Evolutionary conservation across 2,329 filamentous ascomycete species (phyloP), one percentile per base, ranked within the genome.

Genomic region (Escovopsis sp.): DNA sequence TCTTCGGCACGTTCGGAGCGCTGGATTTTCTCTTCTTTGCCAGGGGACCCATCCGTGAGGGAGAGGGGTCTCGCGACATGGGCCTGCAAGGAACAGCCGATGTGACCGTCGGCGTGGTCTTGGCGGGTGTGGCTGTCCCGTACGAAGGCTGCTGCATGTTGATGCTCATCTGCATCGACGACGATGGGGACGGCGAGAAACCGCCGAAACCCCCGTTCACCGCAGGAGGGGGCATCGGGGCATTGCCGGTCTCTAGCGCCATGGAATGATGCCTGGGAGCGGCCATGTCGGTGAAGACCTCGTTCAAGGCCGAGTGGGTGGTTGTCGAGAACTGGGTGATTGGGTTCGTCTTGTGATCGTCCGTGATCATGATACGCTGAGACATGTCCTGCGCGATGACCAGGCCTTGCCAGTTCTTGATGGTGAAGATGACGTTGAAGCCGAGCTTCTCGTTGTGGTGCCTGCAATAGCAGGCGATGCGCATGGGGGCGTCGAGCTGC

Each of bases 401-500:
- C 37, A 78, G 77, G 52, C 80, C 83, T 48, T 77, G 67, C 55
- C 76, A 76, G 60, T 95, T 85, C 57, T 88, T 94, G 55, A 98
- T 72, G 1, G 89, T 96, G 62, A 96, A 94, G 48, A 98, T 94
- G 53, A 96, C 87, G 49, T 74, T 70, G 62, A 95, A 98, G 2
- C 89, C 89, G 51, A 82, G 69, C 65, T 96, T 96, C 63, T 96
- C 91, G 46, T 82, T 79, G 53, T 96, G 89, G 58, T 98, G 89
- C 18, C 89, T 79, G 63, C 89, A 96, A 62, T 96, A 98, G 60
- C 89, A 98, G 23, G 88, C 86, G 54, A 98, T 95, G 9, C 89
- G 81, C 88, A 96, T 94, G 0, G 86, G 87, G 2, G 85, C 77
- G 51, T 88, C 81, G 19, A 94, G 79, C 55, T 86, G 81, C 67